phyloP scores from a whole-genome alignment of 441 rosid genomes.

The Eutrema salsugineum region DNA sequence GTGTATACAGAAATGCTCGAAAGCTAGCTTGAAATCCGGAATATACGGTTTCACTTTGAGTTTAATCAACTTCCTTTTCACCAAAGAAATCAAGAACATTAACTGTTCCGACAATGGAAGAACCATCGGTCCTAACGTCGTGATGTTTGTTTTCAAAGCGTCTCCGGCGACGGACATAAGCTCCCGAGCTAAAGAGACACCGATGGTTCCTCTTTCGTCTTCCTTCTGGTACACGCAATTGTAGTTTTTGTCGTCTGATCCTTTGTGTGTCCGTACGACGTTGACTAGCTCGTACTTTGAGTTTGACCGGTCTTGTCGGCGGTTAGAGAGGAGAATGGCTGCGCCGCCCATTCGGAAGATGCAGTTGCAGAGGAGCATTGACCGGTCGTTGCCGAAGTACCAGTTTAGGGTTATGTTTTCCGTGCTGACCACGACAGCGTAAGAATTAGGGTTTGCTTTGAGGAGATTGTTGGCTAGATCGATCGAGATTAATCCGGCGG shows the following conservation, averaged over 20 bases:
- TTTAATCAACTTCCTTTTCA: conserved; percentile 62
- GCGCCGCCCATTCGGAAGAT: conserved; percentile 92
- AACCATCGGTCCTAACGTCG: conserved; percentile 85
- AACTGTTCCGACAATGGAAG: conserved; percentile 81
- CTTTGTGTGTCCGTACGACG: conserved; percentile 82
- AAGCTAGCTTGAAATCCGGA: conserved; percentile 85
- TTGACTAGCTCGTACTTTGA: conserved; percentile 83
- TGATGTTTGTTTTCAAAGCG: conserved; percentile 79
- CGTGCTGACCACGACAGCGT: conserved; percentile 82
- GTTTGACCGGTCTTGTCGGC: conserved; percentile 41
- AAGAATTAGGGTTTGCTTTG: conserved; percentile 64
- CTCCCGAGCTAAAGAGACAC: conserved; percentile 76
- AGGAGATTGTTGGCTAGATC: conserved; percentile 83
- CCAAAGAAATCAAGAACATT: conserved; percentile 62
- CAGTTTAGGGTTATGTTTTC: conserved; percentile 88
- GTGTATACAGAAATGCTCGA: conserved; percentile 90
- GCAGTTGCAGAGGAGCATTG: conserved; percentile 85
- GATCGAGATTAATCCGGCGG: conserved; percentile 83
- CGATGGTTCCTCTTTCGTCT: conserved; percentile 58
- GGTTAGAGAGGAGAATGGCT: conserved; percentile 82
- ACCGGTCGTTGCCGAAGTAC: conserved; percentile 86
- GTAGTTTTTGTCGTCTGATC: conserved; percentile 69
- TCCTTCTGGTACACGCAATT: conserved; percentile 75
- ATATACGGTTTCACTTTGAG: conserved; percentile 79
- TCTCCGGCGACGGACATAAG: conserved; percentile 88